Conservation (phyloP, 1,284 basidiomycete genomes). For the Tilletia setariae region DNA sequence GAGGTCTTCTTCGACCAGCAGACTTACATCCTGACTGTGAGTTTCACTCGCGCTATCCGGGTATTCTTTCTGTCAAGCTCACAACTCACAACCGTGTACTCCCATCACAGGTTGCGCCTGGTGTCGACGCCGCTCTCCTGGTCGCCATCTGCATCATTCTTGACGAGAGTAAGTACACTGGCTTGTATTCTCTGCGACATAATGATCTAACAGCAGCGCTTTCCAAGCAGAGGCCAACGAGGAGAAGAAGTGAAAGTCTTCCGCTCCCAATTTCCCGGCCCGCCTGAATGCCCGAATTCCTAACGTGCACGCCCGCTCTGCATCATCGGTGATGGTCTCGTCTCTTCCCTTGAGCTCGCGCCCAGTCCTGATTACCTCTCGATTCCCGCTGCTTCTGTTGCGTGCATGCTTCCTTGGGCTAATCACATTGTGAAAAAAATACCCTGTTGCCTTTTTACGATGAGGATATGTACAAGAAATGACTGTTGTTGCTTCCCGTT, state of each 20-base stretch:
- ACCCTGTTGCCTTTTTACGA: too few species aligned
- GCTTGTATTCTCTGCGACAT: constrained; percentile 33
- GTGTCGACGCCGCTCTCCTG: constrained; percentile 57
- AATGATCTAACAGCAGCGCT: constrained; percentile 30
- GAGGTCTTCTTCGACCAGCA: constrained; percentile 30
- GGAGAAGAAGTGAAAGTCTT: constrained; percentile 1
- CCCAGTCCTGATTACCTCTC: too few species aligned
- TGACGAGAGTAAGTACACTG: constrained; percentile 55
- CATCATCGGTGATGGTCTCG: too few species aligned
- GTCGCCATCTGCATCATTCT: constrained; percentile 57
- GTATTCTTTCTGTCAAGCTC: not conserved
- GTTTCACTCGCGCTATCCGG: not conserved
- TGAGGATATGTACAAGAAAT: too few species aligned
- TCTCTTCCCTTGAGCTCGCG: too few species aligned
- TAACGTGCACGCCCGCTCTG: too few species aligned
- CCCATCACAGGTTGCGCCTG: constrained; percentile 54
- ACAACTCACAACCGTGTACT: not conserved
- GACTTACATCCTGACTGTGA: constrained; percentile 23
- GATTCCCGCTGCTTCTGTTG: too few species aligned
- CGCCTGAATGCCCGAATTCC: too few species aligned
- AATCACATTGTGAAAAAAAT: too few species aligned
- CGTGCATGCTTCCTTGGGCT: too few species aligned
- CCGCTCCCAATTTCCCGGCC: not conserved
- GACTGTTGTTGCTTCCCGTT: too few species aligned
- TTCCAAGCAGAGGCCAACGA: constrained; percentile 15